Percentiles rank a stretch among this genome's conserved stretches.
Conservation (phyloP, 2,329 filamentous ascomycete species). For the Penicillium frequentans region DNA sequence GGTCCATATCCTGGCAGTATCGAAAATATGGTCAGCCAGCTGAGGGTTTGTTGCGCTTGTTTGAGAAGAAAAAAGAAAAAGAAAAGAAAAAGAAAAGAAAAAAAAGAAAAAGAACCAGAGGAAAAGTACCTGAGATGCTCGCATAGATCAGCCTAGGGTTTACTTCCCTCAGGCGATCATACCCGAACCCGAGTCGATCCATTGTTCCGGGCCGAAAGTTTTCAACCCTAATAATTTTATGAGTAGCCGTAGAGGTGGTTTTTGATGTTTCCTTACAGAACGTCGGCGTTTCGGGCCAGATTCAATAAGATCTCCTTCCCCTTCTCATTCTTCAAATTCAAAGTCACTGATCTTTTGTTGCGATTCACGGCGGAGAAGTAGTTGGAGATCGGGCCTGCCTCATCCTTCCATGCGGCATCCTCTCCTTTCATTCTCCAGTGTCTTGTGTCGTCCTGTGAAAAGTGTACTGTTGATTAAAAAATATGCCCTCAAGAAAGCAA, state of each 20-base stretch:
- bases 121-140: conserved; percentile 66
- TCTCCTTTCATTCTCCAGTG: too few species aligned
- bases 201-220: conserved; percentile 90
- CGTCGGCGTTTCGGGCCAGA: conserved; percentile 78
- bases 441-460: too few species aligned
- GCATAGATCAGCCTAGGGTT: conserved; percentile 88
- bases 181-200: conserved; percentile 88
- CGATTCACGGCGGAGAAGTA: conserved; percentile 92
- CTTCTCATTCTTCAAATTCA: conserved; percentile 82
- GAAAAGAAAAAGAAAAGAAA: too few species aligned
- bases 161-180: conserved; percentile 71
- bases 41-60: too few species aligned
- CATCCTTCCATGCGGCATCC: background rate
- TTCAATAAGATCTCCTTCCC: conserved; percentile 84
- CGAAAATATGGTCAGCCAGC: too few species aligned
- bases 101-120: too few species aligned
- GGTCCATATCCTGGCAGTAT: conserved; percentile 73
- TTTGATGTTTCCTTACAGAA: conserved; percentile 51
- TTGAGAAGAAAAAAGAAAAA: too few species aligned
- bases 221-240: conserved; percentile 59
- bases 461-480: too few species aligned
- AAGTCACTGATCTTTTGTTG: conserved; percentile 90
- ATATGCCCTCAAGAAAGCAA: background rate
- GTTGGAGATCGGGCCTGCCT: conserved; percentile 72
- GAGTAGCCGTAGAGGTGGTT: too few species aligned